A percentile compares a stretch with the other conserved stretches of the same genome.
Conservation (phyloP, 495 filamentous ascomycete species). For the Poronia punctata region DNA sequence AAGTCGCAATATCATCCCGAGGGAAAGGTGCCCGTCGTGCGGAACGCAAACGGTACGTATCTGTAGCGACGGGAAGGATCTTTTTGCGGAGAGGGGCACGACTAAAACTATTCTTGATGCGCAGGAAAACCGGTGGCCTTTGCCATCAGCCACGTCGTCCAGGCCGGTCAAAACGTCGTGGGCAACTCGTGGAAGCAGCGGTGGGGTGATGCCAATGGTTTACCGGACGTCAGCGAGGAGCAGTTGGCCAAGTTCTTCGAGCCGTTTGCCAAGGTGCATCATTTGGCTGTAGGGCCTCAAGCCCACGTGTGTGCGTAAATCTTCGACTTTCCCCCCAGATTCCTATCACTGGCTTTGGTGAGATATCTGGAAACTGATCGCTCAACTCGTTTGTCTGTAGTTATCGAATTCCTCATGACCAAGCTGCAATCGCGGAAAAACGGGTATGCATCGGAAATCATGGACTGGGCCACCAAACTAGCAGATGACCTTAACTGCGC, state of each 20-base stretch:
- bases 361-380: neutral
- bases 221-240: slow-evolving; percentile 17
- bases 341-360: neutral
- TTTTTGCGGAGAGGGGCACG: neutral
- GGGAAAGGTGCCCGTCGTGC: slow-evolving; percentile 19
- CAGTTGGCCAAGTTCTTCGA: slow-evolving; percentile 21
- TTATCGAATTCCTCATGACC: slow-evolving; percentile 22
- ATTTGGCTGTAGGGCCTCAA: slow-evolving; percentile 17
- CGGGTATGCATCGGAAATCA: slow-evolving; percentile 20
- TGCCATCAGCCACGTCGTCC: slow-evolving; percentile 15
- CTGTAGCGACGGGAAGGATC: neutral
- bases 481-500: slow-evolving; percentile 17
- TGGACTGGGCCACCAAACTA: slow-evolving; percentile 20
- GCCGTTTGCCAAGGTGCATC: slow-evolving; percentile 16
- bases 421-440: slow-evolving; percentile 16
- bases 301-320: slow-evolving; percentile 22
- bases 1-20: slow-evolving; percentile 21
- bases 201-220: slow-evolving; percentile 19
- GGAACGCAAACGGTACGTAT: slow-evolving; percentile 18
- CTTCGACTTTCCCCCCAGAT: neutral
- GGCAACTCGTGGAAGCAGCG: slow-evolving; percentile 20
- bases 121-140: slow-evolving; percentile 17
- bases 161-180: slow-evolving; percentile 17
- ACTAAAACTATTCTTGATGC: neutral
- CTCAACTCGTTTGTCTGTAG: neutral